These are phyloP conservation scores for Solanum hybrid DNA, from an alignment of 305 asterid genomes.

Conservation along the genomic window DNA sequence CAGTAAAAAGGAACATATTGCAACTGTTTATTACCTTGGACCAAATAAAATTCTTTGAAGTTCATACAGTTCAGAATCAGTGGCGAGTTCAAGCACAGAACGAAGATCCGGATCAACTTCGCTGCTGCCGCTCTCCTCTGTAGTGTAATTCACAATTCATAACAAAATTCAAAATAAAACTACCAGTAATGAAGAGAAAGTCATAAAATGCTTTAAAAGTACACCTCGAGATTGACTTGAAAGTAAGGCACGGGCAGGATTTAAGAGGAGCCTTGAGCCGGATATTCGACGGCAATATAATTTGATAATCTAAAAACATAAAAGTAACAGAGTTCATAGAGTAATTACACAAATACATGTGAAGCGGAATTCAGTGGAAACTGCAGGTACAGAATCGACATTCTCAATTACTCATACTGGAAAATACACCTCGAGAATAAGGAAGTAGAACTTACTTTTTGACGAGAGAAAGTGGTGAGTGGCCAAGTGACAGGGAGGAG, in stretches of 20 bases:
- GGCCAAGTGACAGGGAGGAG: slow-evolving; percentile 13
- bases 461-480: neutral
- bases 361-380: neutral
- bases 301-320: neutral
- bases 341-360: neutral
- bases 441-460: neutral
- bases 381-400: neutral
- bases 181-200: neutral
- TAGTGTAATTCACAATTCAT: neutral
- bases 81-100: slow-evolving; percentile 75
- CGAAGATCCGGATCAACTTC: slow-evolving; percentile 69
- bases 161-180: neutral
- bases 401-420: neutral
- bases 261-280: slow-evolving; percentile 23
- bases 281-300: slow-evolving; percentile 2
- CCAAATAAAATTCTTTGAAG: slow-evolving; percentile 81
- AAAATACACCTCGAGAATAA: neutral
- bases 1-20: neutral
- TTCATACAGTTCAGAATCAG: slow-evolving; percentile 80
- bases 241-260: slow-evolving; percentile 40
- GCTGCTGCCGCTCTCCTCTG: slow-evolving; percentile 28
- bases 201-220: neutral
- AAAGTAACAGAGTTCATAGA: neutral
- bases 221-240: slow-evolving; percentile 42
- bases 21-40: slow-evolving; percentile 44